These are phyloP conservation scores for Myotisia sp. DNA, from an alignment of 2,329 filamentous ascomycete genomes.

Conservation along the genomic window DNA sequence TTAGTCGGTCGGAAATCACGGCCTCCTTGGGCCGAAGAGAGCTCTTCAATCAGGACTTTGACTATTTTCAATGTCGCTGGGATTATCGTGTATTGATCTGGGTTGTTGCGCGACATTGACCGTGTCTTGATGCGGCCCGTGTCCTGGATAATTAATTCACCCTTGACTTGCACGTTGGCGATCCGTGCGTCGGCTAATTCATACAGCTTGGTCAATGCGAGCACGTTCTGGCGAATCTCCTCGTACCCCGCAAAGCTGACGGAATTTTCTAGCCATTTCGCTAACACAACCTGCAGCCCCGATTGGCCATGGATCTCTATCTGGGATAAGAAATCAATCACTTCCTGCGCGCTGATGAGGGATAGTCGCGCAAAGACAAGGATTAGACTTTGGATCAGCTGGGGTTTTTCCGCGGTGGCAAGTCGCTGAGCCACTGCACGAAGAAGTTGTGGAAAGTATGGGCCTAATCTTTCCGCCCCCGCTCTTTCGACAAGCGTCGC, in stretches of 20 bases:
- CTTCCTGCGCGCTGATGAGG: slow-evolving; percentile 69
- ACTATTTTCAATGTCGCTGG: slow-evolving; percentile 85
- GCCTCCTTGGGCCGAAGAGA: slow-evolving; percentile 61
- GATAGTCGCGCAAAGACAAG: slow-evolving; percentile 87
- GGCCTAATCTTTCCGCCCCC: slow-evolving; percentile 76
- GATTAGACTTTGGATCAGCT: slow-evolving; percentile 90
- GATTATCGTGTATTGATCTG: slow-evolving; percentile 77
- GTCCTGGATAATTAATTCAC: slow-evolving; percentile 69
- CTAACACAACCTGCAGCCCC: slow-evolving; percentile 75
- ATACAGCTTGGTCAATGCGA: slow-evolving; percentile 84
- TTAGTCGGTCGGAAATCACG: slow-evolving; percentile 40
- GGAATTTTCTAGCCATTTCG: slow-evolving; percentile 95
- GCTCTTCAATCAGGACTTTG: slow-evolving; percentile 87
- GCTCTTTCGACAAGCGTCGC: slow-evolving; percentile 93
- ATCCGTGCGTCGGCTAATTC: slow-evolving; percentile 71
- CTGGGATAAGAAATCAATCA: slow-evolving; percentile 79
- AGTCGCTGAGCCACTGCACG: slow-evolving; percentile 77
- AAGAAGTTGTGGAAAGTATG: slow-evolving; percentile 75
- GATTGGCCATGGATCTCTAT: slow-evolving; percentile 61
- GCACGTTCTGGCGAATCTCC: slow-evolving; percentile 91
- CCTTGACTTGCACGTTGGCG: slow-evolving; percentile 68
- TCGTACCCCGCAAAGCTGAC: slow-evolving; percentile 97
- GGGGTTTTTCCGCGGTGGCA: slow-evolving; percentile 65
- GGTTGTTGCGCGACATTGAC: slow-evolving; percentile 75
- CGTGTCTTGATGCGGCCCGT: slow-evolving; percentile 84